Evolutionary conservation across 345 rosid species (phyloP).

Genomic region (Isatis tinctoria): DNA sequence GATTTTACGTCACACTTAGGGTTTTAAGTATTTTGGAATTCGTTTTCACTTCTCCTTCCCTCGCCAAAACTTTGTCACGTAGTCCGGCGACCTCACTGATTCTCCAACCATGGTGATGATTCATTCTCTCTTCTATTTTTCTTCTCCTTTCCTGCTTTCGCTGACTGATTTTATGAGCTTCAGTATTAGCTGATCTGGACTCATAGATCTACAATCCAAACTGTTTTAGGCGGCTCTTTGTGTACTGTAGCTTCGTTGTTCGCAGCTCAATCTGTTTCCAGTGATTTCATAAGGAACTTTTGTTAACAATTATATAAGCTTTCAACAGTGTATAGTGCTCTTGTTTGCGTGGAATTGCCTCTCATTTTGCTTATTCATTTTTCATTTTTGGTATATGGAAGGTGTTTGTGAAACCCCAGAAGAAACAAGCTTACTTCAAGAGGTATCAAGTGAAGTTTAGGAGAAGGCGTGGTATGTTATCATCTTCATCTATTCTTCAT

Average conservation of each 20-base stretch:
- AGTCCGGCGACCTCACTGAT: neutral
- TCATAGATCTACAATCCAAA: neutral
- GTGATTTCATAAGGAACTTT: too few relatives aligned
- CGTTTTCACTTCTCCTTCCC: neutral
- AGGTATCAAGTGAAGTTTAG: slow-evolving; percentile 16
- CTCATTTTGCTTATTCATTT: neutral
- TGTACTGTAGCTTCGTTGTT: neutral
- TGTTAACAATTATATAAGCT: neutral
- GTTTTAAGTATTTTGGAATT: slow-evolving; percentile 11
- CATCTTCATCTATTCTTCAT: neutral
- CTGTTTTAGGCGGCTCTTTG: neutral
- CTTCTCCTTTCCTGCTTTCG: neutral
- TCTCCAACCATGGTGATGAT: slow-evolving; percentile 7
- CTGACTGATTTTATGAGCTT: neutral
- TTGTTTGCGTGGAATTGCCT: neutral
- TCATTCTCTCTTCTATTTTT: neutral
- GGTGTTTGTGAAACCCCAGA: slow-evolving; percentile 49
- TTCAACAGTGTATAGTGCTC: neutral
- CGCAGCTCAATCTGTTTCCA: neutral
- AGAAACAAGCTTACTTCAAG: slow-evolving; percentile 23
- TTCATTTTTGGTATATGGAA: neutral
- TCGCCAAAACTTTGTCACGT: neutral
- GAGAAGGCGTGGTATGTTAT: slow-evolving; percentile 16
- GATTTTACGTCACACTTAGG: slow-evolving; percentile 22
- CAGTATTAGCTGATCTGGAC: neutral